Base-by-base conservation (phyloP, 2,329 filamentous ascomycete genomes). In the Talaromyces atroroseus region DNA sequence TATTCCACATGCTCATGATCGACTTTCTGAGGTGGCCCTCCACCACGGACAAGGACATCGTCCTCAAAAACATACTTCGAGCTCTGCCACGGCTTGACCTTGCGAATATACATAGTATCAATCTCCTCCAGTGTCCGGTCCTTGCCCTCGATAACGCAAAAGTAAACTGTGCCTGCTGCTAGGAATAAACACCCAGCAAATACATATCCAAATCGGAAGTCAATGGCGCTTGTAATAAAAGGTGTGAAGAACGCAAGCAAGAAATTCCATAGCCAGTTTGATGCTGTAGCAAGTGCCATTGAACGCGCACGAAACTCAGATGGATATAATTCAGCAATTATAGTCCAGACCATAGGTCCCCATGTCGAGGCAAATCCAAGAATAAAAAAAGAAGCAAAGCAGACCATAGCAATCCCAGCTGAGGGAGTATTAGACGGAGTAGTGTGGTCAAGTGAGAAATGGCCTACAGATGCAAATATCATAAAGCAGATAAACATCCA, bases 191-290 rank as follows among this genome's bases (percentile, higher is more conserved):
- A 90, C 0, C 78, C 85, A 0, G 87, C 88, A 69, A 91, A 91
- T 29, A 92, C 83, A 61, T 90, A 89, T 2, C 88, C 88, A 64
- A 89, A 89, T 1, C 79, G 79, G 71, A 87, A 91, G 62, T 87
- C 82, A 54, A 91, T 91, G 3, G 81, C 81, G 0, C 78, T 74
- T 0, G 85, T 88, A 66, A 91, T 90, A 68, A 90, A 90, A 0
- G 87, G 86, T 0, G 88, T 90, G 76, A 90, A 90, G 76, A 91
- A 91, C 0, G 82, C 81, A 56, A 88, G 74, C 60, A 87, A 71
- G 69, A 90, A 90, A 66, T 89, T 87, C 83, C 84, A 88, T 7
- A 74, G 65, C 88, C 88, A 91, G 71, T 91, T 91, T 5, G 86
- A 84, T 0, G 87, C 82, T 3, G 87, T 90, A 10, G 87, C 86